These are phyloP conservation scores for Pseudoscleropodium purum DNA, from an alignment of 225 moss, liverwort and hornwort genomes.

Conservation along the genomic window DNA sequence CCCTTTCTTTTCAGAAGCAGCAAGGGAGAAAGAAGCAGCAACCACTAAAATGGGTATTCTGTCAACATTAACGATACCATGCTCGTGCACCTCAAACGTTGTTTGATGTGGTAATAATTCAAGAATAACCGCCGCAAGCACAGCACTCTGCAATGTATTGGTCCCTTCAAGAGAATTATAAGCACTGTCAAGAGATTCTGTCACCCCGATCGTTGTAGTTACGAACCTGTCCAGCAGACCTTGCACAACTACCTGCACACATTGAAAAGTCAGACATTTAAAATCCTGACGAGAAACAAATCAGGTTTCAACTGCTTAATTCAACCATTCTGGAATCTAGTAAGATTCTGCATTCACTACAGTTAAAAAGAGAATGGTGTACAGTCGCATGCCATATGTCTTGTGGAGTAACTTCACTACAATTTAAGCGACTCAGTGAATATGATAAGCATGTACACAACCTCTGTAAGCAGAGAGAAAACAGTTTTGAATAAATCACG, in stretches of 20 bases:
- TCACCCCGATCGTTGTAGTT: not conserved
- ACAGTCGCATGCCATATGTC: not conserved
- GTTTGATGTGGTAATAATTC: slow-evolving; percentile 43
- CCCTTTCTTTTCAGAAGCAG: slow-evolving; percentile 39
- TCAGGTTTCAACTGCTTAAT: not conserved
- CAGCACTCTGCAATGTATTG: slow-evolving; percentile 31
- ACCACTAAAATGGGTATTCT: slow-evolving; percentile 65
- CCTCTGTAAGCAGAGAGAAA: not conserved
- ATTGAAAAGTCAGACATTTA: not conserved
- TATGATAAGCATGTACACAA: not conserved
- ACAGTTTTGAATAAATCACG: not conserved
- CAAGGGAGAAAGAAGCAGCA: slow-evolving; percentile 45
- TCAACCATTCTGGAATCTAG: not conserved
- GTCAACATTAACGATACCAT: slow-evolving; percentile 13
- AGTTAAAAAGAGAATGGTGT: not conserved
- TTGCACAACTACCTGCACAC: slow-evolving; percentile 26
- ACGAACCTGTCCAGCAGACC: slow-evolving; percentile 30
- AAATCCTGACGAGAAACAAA: not conserved
- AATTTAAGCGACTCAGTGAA: not conserved
- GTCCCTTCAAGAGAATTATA: slow-evolving; percentile 30
- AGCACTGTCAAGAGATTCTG: slow-evolving; percentile 10
- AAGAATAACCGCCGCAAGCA: slow-evolving; percentile 43
- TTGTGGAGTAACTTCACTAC: not conserved
- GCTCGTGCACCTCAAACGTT: slow-evolving; percentile 12
- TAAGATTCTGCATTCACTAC: not conserved